Base-by-base conservation (phyloP, 208 protist genomes). In the Trypanosoma brucei region DNA sequence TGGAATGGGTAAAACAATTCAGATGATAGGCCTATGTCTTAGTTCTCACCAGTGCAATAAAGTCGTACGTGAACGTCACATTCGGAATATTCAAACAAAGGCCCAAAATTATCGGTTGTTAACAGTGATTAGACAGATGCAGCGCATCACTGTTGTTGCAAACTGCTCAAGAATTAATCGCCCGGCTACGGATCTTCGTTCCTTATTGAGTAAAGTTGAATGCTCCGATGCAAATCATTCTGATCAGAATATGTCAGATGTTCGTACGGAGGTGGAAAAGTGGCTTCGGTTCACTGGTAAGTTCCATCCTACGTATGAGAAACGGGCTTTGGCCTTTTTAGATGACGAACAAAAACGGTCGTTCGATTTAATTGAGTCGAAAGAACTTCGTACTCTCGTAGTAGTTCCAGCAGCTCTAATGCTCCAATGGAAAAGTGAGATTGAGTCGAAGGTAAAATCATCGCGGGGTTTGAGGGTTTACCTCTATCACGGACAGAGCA, bases 391-490 rank as follows among this genome's bases (percentile, higher is more conserved):
- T 50, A 97, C 94, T 3, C 77, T 97, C 34, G 88, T 97, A n/a
- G 83, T 97, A 30, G 86, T 94, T n/a, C 94, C 94, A n/a, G 86
- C 91, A 2, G 65, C 85, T 4, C 74, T 97, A 45, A 91, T 97
- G 77, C 68, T 92, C 3, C 94, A 97, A 63, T 97, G 94, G 92
- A 88, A 94, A 65, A 78, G 65, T 30, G 94, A 97, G 67, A 87
- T 96, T 46, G 76, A 94, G 46, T 79, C 68, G 0, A 91, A 96
- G 46, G 77, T 96, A 7, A 69, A 86, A 34, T 13, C 65, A 34
- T 67, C 65, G 37, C 62, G 84, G 14, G 76, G 70, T 38, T 57
- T 91, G 0, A 76, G 40, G 1, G 78, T 94, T 8, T 94, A 84
- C 56, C 33, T 95, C 2, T 96, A 96, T 56, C 86, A 97, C 52